Evolutionary conservation across 2,329 filamentous ascomycete genomes (phyloP).

Genomic region (Scopulariopsis brevicaulis): DNA sequence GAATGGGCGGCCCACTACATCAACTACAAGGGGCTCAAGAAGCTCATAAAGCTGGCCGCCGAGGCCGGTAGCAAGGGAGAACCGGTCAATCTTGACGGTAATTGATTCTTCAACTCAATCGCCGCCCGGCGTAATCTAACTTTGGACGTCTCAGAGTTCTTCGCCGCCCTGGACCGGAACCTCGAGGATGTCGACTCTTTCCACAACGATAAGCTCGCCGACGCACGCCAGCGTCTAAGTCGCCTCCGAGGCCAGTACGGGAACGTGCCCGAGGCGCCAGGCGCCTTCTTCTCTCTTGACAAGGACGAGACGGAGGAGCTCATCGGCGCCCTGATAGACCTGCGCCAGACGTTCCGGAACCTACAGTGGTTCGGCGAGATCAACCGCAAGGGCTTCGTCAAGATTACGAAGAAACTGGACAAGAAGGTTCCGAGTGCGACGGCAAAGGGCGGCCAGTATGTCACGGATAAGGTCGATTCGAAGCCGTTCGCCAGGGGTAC

Average conservation of each 20-base stretch:
- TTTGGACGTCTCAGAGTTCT: conserved; percentile 60
- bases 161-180: conserved; percentile 91
- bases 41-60: conserved; percentile 76
- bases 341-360: conserved; percentile 79
- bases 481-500: conserved; percentile 73
- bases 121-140: neutral
- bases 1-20: conserved; percentile 80
- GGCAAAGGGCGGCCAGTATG: conserved; percentile 67
- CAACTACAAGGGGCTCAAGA: conserved; percentile 88
- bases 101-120: neutral
- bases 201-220: conserved; percentile 90
- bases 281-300: conserved; percentile 54
- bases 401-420: conserved; percentile 98
- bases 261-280: conserved; percentile 51
- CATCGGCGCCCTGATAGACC: conserved; percentile 78
- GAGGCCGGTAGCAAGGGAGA: conserved; percentile 55
- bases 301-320: conserved; percentile 85
- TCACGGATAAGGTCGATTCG: conserved; percentile 83
- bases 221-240: conserved; percentile 73
- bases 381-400: conserved; percentile 87
- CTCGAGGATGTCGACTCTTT: conserved; percentile 94
- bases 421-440: conserved; percentile 75
- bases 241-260: conserved; percentile 84
- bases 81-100: conserved; percentile 84
- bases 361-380: conserved; percentile 97